Evolutionary conservation across 805 yeast species (phyloP).

Genomic region (Saccharomycopsis sp.): DNA sequence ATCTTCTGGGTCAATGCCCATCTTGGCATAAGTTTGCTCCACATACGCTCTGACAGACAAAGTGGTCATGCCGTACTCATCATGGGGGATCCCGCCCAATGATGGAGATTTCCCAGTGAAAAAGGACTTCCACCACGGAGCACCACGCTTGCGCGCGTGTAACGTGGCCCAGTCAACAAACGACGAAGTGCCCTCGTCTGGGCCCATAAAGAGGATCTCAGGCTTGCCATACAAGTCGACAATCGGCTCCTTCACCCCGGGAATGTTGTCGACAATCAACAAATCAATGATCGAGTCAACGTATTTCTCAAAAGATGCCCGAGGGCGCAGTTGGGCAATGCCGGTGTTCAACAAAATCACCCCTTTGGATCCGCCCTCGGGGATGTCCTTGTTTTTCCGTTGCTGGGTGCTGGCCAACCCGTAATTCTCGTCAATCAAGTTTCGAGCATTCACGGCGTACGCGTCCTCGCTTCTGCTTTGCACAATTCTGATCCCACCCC

Average conservation of each 20-base stretch:
- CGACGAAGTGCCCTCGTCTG: slow-evolving; percentile 98
- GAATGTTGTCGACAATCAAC: slow-evolving; percentile 57
- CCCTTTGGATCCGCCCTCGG: slow-evolving; percentile 98
- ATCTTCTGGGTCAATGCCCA: slow-evolving; percentile 46
- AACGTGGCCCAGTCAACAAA: slow-evolving; percentile 95
- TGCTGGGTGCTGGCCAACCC: slow-evolving; percentile 95
- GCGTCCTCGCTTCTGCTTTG: slow-evolving; percentile 79
- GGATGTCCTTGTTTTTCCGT: slow-evolving; percentile 93
- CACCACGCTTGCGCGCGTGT: slow-evolving; percentile 87
- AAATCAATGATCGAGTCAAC: slow-evolving; percentile 86
- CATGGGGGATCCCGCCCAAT: slow-evolving; percentile 97
- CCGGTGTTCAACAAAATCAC: slow-evolving; percentile 81
- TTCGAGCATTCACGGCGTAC: slow-evolving; percentile 74
- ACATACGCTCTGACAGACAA: slow-evolving; percentile 89
- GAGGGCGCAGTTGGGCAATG: slow-evolving; percentile 65
- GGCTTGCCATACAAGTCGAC: slow-evolving; percentile 77
- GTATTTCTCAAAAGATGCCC: slow-evolving; percentile 83
- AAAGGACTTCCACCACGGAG: slow-evolving; percentile 98
- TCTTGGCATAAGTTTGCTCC: slow-evolving; percentile 75
- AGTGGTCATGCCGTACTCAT: slow-evolving; percentile 96
- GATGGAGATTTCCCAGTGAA: slow-evolving; percentile 91
- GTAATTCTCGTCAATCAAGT: slow-evolving; percentile 92
- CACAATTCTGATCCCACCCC: slow-evolving; percentile 97
- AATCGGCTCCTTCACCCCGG: slow-evolving; percentile 72
- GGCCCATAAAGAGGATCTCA: slow-evolving; percentile 94